Base-by-base conservation (phyloP, 352 stramenopile species). In the Phytophthora fragariae region DNA sequence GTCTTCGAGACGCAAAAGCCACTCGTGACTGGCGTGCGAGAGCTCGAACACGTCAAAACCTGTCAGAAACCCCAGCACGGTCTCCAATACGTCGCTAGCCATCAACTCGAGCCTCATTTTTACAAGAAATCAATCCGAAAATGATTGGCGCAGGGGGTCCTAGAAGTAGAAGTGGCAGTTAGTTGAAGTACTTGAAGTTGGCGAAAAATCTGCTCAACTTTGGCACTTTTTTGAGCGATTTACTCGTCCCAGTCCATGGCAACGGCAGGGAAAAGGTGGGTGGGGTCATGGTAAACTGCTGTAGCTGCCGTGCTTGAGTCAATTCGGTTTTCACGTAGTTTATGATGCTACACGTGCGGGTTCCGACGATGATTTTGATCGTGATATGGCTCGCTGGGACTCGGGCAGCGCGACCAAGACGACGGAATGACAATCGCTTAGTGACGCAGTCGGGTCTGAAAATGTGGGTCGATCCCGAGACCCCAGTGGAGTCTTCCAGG, bases 391-490 rank as follows among this genome's bases (percentile, higher is more conserved):
- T 76, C 7, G 46, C 9, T 35, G 8, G 21, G 39, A 57, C 53
- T 44, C 72, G 17, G 27, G 58, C 60, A 49, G 52, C 35, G 12
- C 37, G 24, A 46, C 1, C 33, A 47, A 66, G 41, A n/a, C 61
- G 33, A 15, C 50, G 39, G 17, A 71, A 68, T 65, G 66, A 79
- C 17, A 76, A 73, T 24, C 62, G 62, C 1, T 44, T 82, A 5
- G 64, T 33, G 17, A 77, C 79, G 12, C 65, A 80, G 56, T 87
- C 79, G 37, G 79, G 79, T 52, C 57, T 89, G 9, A 76, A 71
- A n/a, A 75, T 81, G 54, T 89, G 79, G 79, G 79, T 89, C 8
- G 81, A 89, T 57, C 76, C 75, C 0, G 76, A 83, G 11, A 89
- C 81, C 5, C 81, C 81, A 8, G n/a, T 57, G 21, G 59, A 75